Evolutionary conservation across 176 grass and related monocot species (phyloP), one percentile per base, ranked within the genome.

Genomic region (Echinochloa phyllopogon): DNA sequence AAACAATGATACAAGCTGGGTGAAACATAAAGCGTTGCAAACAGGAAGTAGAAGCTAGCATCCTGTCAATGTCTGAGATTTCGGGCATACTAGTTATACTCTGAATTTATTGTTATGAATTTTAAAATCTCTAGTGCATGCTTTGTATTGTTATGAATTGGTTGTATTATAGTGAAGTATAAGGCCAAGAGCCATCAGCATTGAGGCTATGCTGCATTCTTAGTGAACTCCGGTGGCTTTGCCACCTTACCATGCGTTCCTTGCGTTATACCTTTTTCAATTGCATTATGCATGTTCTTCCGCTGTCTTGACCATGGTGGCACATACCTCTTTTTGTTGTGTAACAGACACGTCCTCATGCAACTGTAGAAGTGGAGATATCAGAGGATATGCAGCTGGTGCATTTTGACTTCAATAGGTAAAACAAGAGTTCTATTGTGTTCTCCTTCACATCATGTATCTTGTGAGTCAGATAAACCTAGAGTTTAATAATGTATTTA

Each of bases 391-490:
- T 96, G 93, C 96, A 99, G 43, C 75, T 94, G 67, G 96, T 99
- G 43, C 96, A 99, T 96, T 96, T 99, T 63, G 93, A 99, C 75
- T 98, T 98, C 64, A 98, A 98, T 87, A 98, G 96, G 96, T 98
- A 96, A 74, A 50, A 58, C 39, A 65, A 23, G 16, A 74, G 73
- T 65, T 83, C 8, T 72, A 42, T 52, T 42, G 59, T 45, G 14
- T 76, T 64, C 36, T 66, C 21, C 38, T 75, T 64, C 25, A 16
- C 17, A 48, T 72, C 29, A 72, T 72, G 23, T n/a, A 44, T 72
- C 38, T 15, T 67, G 56, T 38, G 38, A 68, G 36, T 45, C 48
- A 69, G 21, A 51, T 83, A 45, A 52, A 50, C 16, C 15, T 86
- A 66, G 16, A 58, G 40, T 29, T 79, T 17, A 80, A 33, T 79